Evolutionary conservation across 164 flowering plant genomes (phyloP).

Genomic region (Brasenia schreberi): DNA sequence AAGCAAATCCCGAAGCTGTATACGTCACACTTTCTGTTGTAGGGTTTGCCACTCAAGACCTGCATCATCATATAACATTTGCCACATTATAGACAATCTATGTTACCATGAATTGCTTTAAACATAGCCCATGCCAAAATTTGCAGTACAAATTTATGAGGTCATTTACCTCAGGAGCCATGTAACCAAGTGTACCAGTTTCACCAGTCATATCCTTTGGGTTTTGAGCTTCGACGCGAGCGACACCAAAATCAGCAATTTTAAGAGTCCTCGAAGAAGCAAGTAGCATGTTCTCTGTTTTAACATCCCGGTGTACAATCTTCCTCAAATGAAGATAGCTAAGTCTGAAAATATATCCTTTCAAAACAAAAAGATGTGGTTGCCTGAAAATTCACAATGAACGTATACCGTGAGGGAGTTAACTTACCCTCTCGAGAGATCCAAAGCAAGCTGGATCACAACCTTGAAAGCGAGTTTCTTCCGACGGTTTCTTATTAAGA

Average conservation of each 20-base stretch:
- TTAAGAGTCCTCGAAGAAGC: conserved; percentile 38
- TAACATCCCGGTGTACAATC: conserved; percentile 85
- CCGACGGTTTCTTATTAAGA: conserved; percentile 8
- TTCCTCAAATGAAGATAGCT: conserved; percentile 67
- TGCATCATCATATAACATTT: conserved; percentile 11
- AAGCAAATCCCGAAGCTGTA: conserved; percentile 96
- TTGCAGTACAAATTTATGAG: no score
- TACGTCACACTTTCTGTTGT: conserved; percentile 86
- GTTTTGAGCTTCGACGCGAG: conserved; percentile 84
- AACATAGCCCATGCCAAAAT: no score
- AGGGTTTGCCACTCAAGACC: conserved; percentile 94
- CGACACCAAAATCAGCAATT: conserved; percentile 90
- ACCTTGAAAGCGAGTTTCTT: conserved; percentile 13
- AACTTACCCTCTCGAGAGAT: conserved; percentile 17
- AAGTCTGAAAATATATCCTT: conserved; percentile 25
- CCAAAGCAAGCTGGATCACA: conserved; percentile 19
- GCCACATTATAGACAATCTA: not conserved
- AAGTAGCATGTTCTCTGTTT: conserved; percentile 70
- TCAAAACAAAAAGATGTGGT: not conserved
- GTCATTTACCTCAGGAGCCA: conserved; percentile 82
- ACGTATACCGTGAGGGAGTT: not conserved
- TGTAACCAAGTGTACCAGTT: conserved; percentile 92
- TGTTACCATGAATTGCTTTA: no score
- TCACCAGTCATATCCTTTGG: conserved; percentile 86
- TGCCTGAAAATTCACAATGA: not conserved